Conservation (phyloP, 768 basidiomycete genomes). For the Tubosaeta brunneosetosa region DNA sequence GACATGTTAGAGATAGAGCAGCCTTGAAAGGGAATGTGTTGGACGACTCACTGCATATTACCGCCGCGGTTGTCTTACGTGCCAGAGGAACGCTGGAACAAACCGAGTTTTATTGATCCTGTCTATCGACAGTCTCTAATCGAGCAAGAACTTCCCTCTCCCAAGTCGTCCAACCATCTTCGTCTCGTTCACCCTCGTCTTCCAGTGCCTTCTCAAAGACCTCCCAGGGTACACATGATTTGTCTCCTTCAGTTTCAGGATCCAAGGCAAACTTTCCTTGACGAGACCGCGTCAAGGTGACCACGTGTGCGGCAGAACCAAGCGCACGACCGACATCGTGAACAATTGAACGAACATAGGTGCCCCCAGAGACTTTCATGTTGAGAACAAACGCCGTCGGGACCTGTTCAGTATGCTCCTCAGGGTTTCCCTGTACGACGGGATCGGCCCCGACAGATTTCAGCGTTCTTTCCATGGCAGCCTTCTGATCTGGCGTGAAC, state of each 20-base stretch:
- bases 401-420: constrained; percentile 30
- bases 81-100: not conserved
- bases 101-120: constrained; percentile 9
- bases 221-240: constrained; percentile 67
- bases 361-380: constrained; percentile 95
- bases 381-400: constrained; percentile 81
- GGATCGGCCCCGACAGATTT: constrained; percentile 41
- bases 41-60: not conserved
- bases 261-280: constrained; percentile 76
- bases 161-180: constrained; percentile 74
- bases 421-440: constrained; percentile 32
- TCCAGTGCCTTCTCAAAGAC: constrained; percentile 59
- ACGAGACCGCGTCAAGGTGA: constrained; percentile 80
- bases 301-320: constrained; percentile 89
- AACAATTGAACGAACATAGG: constrained; percentile 93
- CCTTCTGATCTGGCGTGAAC: constrained; percentile 64
- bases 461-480: constrained; percentile 63
- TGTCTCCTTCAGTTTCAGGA: constrained; percentile 48
- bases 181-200: constrained; percentile 50
- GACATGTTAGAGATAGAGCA: not conserved
- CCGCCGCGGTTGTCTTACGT: too few species aligned
- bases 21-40: not conserved
- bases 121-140: constrained; percentile 51
- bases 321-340: constrained; percentile 86
- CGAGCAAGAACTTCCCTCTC: constrained; percentile 72